phyloP scores from a whole-genome alignment of 2,329 filamentous ascomycete species.

The Epichloe hybrida region DNA sequence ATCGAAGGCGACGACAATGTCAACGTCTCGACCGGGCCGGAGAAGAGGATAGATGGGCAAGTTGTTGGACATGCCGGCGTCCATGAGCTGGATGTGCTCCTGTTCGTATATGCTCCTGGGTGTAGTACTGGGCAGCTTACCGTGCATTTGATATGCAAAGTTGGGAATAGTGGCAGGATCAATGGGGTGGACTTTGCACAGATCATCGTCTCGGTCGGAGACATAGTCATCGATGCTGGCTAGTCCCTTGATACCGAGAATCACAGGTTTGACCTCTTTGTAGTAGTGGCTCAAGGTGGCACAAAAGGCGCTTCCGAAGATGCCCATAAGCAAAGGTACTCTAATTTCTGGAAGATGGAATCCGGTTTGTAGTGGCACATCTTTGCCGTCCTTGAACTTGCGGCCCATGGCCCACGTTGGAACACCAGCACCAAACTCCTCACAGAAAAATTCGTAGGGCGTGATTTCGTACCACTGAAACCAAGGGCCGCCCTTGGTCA shows the following conservation, averaged over 20 bases:
- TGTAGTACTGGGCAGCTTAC: constrained; percentile 59
- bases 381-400: constrained; percentile 56
- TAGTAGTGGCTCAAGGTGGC: constrained; percentile 95
- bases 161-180: constrained; percentile 87
- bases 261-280: constrained; percentile 73
- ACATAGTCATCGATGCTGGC: constrained; percentile 69
- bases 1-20: constrained; percentile 86
- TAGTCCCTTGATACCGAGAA: constrained; percentile 64
- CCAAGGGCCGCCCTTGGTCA: constrained; percentile 59
- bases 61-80: constrained; percentile 98
- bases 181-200: constrained; percentile 88
- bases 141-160: constrained; percentile 70
- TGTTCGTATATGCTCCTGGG: constrained; percentile 61
- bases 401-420: constrained; percentile 89
- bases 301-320: constrained; percentile 96
- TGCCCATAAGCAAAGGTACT: constrained; percentile 72
- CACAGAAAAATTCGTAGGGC: constrained; percentile 89
- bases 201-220: constrained; percentile 65
- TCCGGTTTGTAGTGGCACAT: constrained; percentile 42
- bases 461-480: constrained; percentile 98
- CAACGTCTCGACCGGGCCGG: constrained; percentile 74
- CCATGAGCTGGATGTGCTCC: constrained; percentile 74
- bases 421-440: constrained; percentile 82
- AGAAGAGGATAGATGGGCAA: constrained; percentile 90
- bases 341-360: constrained; percentile 70